These are phyloP conservation scores for Logfia minima DNA, from an alignment of 129 eudicot species.

Conservation along the genomic window DNA sequence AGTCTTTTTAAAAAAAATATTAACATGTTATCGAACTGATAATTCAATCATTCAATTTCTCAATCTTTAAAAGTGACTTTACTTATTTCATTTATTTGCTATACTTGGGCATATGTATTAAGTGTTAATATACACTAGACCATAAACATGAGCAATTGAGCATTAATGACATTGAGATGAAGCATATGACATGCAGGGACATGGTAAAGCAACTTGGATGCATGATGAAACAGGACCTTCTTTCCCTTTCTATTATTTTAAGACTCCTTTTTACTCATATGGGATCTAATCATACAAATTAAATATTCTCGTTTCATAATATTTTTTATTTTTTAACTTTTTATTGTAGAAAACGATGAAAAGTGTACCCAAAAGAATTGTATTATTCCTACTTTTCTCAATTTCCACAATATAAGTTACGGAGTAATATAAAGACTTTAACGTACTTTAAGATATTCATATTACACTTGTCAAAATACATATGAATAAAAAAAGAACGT, in stretches of 20 bases:
- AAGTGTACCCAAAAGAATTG: background rate
- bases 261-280: slow-evolving; percentile 1
- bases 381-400: background rate
- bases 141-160: slow-evolving; percentile 3
- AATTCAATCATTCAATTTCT: too few relatives aligned
- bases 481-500: too few relatives aligned
- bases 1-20: too few relatives aligned
- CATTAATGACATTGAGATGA: slow-evolving; percentile 29
- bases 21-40: too few relatives aligned
- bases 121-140: background rate
- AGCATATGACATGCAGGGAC: slow-evolving; percentile 40
- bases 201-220: slow-evolving; percentile 29
- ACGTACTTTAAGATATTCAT: background rate
- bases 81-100: too few relatives aligned
- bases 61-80: too few relatives aligned
- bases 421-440: background rate
- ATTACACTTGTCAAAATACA: background rate
- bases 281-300: slow-evolving; percentile 17
- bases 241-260: slow-evolving; percentile 19
- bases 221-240: slow-evolving; percentile 18
- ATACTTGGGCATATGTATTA: too few relatives aligned
- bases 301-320: background rate
- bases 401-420: background rate
- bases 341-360: background rate
- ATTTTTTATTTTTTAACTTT: too few relatives aligned